phyloP scores from a whole-genome alignment of 768 basidiomycete genomes.

The Xanthoconium stramineum region DNA sequence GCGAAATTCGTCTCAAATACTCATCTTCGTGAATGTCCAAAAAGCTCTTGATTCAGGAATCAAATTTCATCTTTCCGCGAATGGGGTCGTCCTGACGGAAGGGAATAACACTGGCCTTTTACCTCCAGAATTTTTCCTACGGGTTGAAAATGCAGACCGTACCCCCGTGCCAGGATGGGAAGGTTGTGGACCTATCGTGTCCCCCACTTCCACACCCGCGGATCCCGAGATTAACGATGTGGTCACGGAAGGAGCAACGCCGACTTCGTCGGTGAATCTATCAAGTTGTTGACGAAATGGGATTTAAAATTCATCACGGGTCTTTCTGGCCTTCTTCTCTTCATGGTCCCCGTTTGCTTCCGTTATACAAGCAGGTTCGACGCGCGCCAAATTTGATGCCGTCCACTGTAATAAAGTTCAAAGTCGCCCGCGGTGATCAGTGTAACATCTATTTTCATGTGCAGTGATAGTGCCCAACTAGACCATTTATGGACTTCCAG shows the following conservation, averaged over 20 bases:
- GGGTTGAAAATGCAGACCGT: constrained; percentile 51
- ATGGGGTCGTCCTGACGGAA: constrained; percentile 85
- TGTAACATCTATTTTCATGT: neutral
- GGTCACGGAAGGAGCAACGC: neutral
- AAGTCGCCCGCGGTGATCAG: neutral
- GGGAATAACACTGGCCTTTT: constrained; percentile 68
- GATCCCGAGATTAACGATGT: neutral
- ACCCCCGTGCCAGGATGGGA: constrained; percentile 24
- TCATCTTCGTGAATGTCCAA: constrained; percentile 78
- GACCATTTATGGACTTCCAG: neutral
- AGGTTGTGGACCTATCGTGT: neutral
- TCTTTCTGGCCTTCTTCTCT: neutral
- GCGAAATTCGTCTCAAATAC: constrained; percentile 70
- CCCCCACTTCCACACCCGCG: neutral
- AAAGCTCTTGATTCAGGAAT: constrained; percentile 67
- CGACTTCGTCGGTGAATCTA: neutral
- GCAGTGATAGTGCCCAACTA: neutral
- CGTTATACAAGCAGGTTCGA: neutral
- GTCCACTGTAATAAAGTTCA: neutral
- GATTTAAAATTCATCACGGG: neutral
- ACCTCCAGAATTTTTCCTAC: constrained; percentile 58
- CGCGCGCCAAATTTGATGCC: neutral
- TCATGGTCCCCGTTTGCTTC: neutral
- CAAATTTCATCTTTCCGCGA: constrained; percentile 74
- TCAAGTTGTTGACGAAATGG: neutral